Evolutionary conservation across 1,284 basidiomycete species (phyloP), one percentile per base, ranked within the genome.

Genomic region (Termitomyces sp.): DNA sequence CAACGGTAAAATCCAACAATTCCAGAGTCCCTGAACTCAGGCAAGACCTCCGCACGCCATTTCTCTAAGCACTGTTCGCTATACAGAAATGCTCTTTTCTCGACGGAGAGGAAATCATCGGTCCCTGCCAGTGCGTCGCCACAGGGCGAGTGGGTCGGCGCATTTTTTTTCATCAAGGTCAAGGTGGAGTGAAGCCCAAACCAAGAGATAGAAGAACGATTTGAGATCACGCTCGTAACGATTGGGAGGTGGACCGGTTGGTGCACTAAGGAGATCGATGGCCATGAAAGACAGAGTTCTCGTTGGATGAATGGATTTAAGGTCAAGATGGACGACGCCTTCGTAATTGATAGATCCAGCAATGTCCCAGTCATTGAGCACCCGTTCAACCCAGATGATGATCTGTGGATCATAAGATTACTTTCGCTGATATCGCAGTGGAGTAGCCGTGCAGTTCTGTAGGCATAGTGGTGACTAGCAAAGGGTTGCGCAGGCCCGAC

Each of bases 221-320:
- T 69, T 64, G 1, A 68, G 57, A 30, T 69, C 65, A 46, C 68
- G 64, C 11, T 65, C 64, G 46, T 66, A 69, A 0, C 55, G 48
- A 46, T 68, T 67, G 24, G 41, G 33, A 1, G 61, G 60, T 21
- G 19, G 30, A n/a, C 9, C 9, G 11, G 35, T 41, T 2, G 45
- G 18, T 3, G 38, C 26, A 0, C 28, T 34, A 5, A 67, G 57
- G 16, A 68, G 57, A 30, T 66, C 62, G 1, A 53, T 13, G 9
- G 66, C 64, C 62, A 67, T 65, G 55, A 63, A 68, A n/a, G 64
- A 64, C 6, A 55, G 39, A 1, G 64, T 66, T 11, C 64, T 64
- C 4, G 64, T 66, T 8, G 60, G 60, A 24, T 21, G 16, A 34
- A 18, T 21, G 2, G n/a, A 28, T 11, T 48, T 42, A 30, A 28